These are phyloP conservation scores for Taphrina pruni DNA, from an alignment of 1,139 yeast genomes.

Conservation along the genomic window DNA sequence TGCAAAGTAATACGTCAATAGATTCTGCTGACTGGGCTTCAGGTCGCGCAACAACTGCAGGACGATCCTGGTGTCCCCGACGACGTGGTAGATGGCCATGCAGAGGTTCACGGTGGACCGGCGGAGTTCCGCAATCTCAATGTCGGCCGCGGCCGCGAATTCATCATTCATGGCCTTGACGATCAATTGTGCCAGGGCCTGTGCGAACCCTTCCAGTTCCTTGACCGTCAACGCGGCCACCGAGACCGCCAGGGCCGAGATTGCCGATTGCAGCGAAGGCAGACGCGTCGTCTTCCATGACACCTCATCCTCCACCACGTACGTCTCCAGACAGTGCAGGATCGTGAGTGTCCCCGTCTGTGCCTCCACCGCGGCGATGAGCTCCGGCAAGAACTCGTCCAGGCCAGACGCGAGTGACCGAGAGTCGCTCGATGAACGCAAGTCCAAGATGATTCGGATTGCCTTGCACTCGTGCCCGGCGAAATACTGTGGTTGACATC, in stretches of 20 bases:
- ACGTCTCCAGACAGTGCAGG: conserved; percentile 35
- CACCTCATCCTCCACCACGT: conserved; percentile 25
- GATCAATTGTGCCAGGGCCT: conserved; percentile 30
- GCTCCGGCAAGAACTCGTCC: conserved; percentile 38
- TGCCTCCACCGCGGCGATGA: conserved; percentile 31
- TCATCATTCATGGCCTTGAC: conserved; percentile 38
- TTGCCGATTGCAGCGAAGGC: conserved; percentile 26
- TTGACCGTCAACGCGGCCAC: conserved; percentile 21
- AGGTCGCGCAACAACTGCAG: conserved; percentile 29
- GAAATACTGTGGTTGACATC: conserved; percentile 40
- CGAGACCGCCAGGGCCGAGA: conserved; percentile 30
- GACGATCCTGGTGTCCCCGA: conserved; percentile 35
- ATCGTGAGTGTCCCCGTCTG: conserved; percentile 22
- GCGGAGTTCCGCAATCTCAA: conserved; percentile 42
- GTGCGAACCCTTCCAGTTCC: conserved; percentile 29
- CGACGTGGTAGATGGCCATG: conserved; percentile 36
- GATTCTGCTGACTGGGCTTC: conserved; percentile 40
- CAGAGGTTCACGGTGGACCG: conserved; percentile 40
- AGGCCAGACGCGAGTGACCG: conserved; percentile 36
- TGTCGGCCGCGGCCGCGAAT: conserved; percentile 22
- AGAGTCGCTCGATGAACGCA: conserved; percentile 24
- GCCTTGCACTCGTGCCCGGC: conserved; percentile 35
- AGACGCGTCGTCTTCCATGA: conserved; percentile 23
- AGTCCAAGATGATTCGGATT: conserved; percentile 18
- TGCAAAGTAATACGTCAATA: conserved; percentile 42